These are phyloP conservation scores for Malus hybrid DNA, from an alignment of 331 rosid genomes.

Conservation along the genomic window DNA sequence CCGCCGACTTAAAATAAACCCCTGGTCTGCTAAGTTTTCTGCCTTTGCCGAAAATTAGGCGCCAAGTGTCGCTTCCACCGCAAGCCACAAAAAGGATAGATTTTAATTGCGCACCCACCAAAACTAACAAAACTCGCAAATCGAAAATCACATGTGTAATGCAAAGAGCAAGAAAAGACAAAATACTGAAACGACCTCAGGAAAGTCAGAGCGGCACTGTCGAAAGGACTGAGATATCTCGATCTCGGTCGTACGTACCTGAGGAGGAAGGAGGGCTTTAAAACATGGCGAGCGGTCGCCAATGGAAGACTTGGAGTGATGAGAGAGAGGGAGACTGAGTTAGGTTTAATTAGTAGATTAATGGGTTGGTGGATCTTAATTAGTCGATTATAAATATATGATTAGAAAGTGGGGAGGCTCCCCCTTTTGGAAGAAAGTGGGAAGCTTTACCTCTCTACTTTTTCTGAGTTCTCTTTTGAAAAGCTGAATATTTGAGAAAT, in stretches of 20 bases:
- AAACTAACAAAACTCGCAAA: no score
- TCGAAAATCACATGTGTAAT: no score
- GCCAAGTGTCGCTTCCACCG: not conserved
- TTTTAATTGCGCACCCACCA: not conserved
- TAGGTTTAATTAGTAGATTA: not conserved
- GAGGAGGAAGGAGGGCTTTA: not conserved
- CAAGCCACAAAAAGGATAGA: not conserved
- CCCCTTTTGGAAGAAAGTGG: no score
- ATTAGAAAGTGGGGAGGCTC: not conserved
- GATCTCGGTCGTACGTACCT: not conserved
- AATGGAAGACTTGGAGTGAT: not conserved
- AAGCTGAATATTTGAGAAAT: no score
- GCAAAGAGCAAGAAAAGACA: not conserved
- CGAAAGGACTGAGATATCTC: not conserved
- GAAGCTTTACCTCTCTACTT: no score
- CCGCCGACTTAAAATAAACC: slow-evolving; percentile 31
- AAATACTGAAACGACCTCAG: not conserved
- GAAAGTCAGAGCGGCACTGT: not conserved
- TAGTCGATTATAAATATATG: not conserved
- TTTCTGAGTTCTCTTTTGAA: no score
- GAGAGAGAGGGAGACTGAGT: not conserved
- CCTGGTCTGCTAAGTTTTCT: slow-evolving; percentile 1
- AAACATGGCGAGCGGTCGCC: not conserved
- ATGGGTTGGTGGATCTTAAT: not conserved
- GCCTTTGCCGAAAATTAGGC: not conserved